These are phyloP conservation scores for Arthrobotrys pseudoclavata DNA, from an alignment of 2,329 filamentous ascomycete genomes.

Conservation along the genomic window DNA sequence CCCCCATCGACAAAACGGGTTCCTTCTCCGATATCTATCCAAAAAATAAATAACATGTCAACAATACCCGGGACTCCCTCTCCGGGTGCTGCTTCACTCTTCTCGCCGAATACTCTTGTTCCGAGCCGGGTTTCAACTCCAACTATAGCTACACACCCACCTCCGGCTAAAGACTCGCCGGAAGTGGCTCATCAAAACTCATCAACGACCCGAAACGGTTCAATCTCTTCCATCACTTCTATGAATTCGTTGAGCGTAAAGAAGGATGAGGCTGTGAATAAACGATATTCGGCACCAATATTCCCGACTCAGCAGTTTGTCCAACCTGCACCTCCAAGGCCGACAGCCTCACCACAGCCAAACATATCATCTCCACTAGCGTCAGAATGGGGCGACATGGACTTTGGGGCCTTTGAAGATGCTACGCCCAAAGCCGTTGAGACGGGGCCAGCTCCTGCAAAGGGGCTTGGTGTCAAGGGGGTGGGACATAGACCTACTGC, in stretches of 20 bases:
- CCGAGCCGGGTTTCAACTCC: constrained; percentile 38
- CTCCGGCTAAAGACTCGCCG: constrained; percentile 9
- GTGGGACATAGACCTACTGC: constrained; percentile 38
- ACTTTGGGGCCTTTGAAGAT: constrained; percentile 55
- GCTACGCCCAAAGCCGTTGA: constrained; percentile 32
- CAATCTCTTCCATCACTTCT: constrained; percentile 30
- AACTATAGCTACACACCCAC: constrained; percentile 25
- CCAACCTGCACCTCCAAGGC: constrained; percentile 26
- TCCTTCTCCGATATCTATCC: constrained; percentile 50
- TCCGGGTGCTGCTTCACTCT: constrained; percentile 37
- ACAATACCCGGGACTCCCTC: constrained; percentile 54
- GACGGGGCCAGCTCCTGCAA: constrained; percentile 10
- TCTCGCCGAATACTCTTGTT: constrained; percentile 44
- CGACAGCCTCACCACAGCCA: constrained; percentile 21
- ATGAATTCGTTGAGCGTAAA: constrained; percentile 25
- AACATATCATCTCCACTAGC: constrained; percentile 44
- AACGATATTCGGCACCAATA: constrained; percentile 36
- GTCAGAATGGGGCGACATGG: constrained; percentile 45
- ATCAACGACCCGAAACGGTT: constrained; percentile 16
- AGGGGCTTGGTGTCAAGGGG: constrained; percentile 9
- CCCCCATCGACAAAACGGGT: constrained; percentile 21
- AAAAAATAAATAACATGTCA: constrained; percentile 41
- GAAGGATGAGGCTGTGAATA: constrained; percentile 33
- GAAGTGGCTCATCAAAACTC: constrained; percentile 23
- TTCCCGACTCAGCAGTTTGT: constrained; percentile 33